These are phyloP conservation scores for Arthrobotrys entomopaga DNA, from an alignment of 2,329 filamentous ascomycete genomes.

Conservation along the genomic window DNA sequence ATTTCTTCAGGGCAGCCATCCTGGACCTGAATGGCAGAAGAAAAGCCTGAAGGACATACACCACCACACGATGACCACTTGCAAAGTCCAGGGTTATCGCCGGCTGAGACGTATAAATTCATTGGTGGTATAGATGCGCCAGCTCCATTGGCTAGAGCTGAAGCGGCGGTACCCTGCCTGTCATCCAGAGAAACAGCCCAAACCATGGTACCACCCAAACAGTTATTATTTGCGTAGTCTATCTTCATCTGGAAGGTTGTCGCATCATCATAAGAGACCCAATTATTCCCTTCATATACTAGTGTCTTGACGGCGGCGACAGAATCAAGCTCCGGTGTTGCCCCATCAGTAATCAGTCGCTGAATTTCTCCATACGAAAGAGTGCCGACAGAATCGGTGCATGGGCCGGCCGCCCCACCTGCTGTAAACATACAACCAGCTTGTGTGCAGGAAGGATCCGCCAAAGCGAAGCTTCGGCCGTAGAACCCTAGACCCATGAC, in stretches of 20 bases:
- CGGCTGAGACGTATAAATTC: no score
- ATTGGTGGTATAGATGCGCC: no score
- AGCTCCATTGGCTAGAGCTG: no score
- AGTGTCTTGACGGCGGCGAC: conserved; percentile 29
- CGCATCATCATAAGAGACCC: conserved; percentile 53
- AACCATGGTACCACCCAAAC: conserved; percentile 59
- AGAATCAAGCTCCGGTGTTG: conserved; percentile 4
- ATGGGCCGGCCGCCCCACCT: conserved; percentile 16
- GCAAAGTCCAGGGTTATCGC: no score
- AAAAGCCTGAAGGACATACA: no score
- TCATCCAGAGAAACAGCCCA: no score
- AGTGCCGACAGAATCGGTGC: conserved; percentile 5
- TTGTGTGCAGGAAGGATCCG: conserved; percentile 56
- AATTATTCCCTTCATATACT: conserved; percentile 34
- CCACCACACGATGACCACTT: no score
- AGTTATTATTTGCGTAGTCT: conserved; percentile 57
- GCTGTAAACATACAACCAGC: conserved; percentile 57
- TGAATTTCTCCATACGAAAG: not conserved
- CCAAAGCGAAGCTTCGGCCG: conserved; percentile 57
- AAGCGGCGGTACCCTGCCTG: no score
- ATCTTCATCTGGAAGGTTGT: conserved; percentile 58
- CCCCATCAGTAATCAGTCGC: not conserved
- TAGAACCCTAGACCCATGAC: conserved; percentile 57
- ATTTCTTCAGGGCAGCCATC: no score
- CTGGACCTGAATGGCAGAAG: no score